Conservation (phyloP, 2,329 filamentous ascomycete species). For the Cryphonectria carpinicola region DNA sequence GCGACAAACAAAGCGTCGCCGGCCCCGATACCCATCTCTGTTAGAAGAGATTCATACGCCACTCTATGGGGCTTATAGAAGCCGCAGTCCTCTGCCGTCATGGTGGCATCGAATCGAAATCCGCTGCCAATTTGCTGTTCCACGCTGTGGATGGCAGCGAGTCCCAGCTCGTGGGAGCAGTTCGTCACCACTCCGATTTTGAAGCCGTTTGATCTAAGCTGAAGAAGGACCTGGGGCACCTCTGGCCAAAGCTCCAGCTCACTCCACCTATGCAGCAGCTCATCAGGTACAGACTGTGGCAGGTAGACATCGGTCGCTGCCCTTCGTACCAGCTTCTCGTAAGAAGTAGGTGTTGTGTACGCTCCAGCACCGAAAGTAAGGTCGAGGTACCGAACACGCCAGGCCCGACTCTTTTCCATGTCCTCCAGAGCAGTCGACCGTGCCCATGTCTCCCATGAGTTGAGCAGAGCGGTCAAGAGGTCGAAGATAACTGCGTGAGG, state of each 20-base stretch:
- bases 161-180: constrained; percentile 40
- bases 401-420: constrained; percentile 37
- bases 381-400: constrained; percentile 44
- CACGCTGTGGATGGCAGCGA: constrained; percentile 31
- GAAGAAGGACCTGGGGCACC: constrained; percentile 9
- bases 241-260: constrained; percentile 32
- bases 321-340: constrained; percentile 38
- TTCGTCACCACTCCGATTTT: constrained; percentile 44
- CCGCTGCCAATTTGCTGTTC: constrained; percentile 21
- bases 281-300: constrained; percentile 34
- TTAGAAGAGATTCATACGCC: constrained; percentile 41
- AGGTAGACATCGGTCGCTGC: constrained; percentile 39
- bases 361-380: constrained; percentile 41
- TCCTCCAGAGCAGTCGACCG: constrained; percentile 35
- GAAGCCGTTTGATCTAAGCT: constrained; percentile 37
- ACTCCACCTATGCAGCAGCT: constrained; percentile 37
- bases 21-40: constrained; percentile 33
- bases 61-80: constrained; percentile 43
- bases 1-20: constrained; percentile 42
- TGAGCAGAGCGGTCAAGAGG: constrained; percentile 44
- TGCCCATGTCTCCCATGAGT: constrained; percentile 46
- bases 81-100: constrained; percentile 45
- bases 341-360: constrained; percentile 35
- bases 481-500: constrained; percentile 45
- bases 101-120: constrained; percentile 37